Percentiles rank a stretch among this genome's conserved stretches.
phyloP scores from a whole-genome alignment of 202 grass and related monocot species.

The Setaria italica region DNA sequence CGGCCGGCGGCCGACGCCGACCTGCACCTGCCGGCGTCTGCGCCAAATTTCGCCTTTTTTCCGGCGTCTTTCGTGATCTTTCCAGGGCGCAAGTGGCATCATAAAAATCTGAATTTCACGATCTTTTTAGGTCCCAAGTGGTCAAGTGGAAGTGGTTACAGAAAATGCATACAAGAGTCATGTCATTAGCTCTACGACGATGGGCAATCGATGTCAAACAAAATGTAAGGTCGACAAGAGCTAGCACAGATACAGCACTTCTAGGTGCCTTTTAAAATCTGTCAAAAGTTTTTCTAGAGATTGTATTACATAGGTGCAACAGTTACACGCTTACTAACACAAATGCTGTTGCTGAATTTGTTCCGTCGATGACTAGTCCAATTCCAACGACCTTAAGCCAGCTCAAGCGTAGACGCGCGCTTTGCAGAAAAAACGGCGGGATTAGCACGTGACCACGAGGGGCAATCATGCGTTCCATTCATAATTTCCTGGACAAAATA shows the following conservation, averaged over 20 bases:
- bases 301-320: not conserved
- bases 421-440: not conserved
- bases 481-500: too few species aligned
- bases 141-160: not conserved
- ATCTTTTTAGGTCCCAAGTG: too few species aligned
- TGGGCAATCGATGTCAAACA: not conserved
- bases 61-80: not conserved
- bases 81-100: not conserved
- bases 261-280: not conserved
- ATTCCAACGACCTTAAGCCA: too few species aligned
- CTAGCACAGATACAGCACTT: not conserved
- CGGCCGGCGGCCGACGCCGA: not conserved
- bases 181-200: not conserved
- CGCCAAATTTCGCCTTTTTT: conserved; percentile 8
- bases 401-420: too few species aligned
- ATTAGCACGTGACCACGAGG: not conserved
- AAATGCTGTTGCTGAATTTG: too few species aligned
- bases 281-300: not conserved
- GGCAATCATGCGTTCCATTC: not conserved
- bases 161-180: not conserved
- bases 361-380: too few species aligned
- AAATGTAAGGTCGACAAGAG: not conserved
- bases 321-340: too few species aligned
- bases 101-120: not conserved
- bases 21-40: not conserved